Percentiles rank a stretch among this genome's conserved stretches.
Evolutionary conservation across 73 alveolate genomes (phyloP).

Genomic region (Symbiodinium natans): DNA sequence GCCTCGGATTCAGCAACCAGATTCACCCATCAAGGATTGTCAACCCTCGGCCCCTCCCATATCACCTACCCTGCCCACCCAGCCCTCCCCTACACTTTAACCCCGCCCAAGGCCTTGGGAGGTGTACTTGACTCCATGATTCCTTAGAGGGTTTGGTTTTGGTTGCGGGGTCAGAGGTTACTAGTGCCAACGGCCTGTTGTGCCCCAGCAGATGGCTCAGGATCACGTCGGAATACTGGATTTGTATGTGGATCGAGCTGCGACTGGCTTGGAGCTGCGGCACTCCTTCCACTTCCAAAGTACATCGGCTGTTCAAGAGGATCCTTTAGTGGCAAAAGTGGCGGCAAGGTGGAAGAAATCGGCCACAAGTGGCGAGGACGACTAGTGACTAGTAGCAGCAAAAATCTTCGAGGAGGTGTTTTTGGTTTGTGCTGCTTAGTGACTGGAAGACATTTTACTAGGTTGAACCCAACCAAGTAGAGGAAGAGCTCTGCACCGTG

Average conservation of each 20-base stretch:
- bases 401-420: too few relatives aligned
- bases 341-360: conserved; percentile 12
- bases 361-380: background rate
- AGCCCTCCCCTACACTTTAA: too few relatives aligned
- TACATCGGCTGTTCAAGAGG: background rate
- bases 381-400: background rate
- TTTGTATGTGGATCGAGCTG: background rate
- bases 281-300: conserved; percentile 56
- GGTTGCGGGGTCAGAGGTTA: too few relatives aligned
- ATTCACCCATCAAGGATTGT: too few relatives aligned
- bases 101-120: too few relatives aligned
- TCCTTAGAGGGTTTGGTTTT: too few relatives aligned
- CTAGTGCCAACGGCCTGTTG: background rate
- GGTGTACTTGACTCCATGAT: too few relatives aligned
- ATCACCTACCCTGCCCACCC: too few relatives aligned
- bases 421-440: too few relatives aligned
- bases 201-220: background rate
- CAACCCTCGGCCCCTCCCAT: too few relatives aligned
- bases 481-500: conserved; percentile 54
- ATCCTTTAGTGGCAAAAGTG: background rate
- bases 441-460: too few relatives aligned
- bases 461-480: background rate
- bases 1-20: too few relatives aligned
- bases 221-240: conserved; percentile 48
- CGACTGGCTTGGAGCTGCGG: background rate